Evolutionary conservation across 2,329 filamentous ascomycete genomes (phyloP).

Genomic region (Cordyceps cateniannulata): DNA sequence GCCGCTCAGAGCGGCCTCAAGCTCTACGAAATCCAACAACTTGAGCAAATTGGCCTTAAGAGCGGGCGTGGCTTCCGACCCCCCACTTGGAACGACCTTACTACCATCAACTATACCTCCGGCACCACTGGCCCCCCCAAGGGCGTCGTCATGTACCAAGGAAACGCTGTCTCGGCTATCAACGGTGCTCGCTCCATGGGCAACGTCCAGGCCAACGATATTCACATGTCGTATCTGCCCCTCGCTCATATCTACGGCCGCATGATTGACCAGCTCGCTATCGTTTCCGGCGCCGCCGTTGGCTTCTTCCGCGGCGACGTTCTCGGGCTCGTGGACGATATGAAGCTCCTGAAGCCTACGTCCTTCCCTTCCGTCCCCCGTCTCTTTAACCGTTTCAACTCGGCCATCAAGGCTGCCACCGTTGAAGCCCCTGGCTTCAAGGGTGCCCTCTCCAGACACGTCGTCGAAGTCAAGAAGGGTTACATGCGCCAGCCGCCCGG

Average conservation of each 20-base stretch:
- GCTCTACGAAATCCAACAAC: slow-evolving; percentile 72
- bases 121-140: slow-evolving; percentile 54
- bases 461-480: slow-evolving; percentile 74
- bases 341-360: slow-evolving; percentile 81
- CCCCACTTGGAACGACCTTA: slow-evolving; percentile 68
- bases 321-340: slow-evolving; percentile 76
- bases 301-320: slow-evolving; percentile 98
- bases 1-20: slow-evolving; percentile 68
- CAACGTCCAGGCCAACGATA: slow-evolving; percentile 48
- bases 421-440: slow-evolving; percentile 72
- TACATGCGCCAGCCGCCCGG: slow-evolving; percentile 65
- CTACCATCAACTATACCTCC: slow-evolving; percentile 73
- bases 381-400: slow-evolving; percentile 84
- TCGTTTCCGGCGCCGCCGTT: slow-evolving; percentile 66
- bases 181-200: slow-evolving; percentile 52
- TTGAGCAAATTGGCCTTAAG: slow-evolving; percentile 72
- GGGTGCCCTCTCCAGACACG: slow-evolving; percentile 72
- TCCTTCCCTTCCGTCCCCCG: slow-evolving; percentile 84
- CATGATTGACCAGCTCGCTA: slow-evolving; percentile 69
- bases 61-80: slow-evolving; percentile 65
- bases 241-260: slow-evolving; percentile 93
- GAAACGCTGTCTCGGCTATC: slow-evolving; percentile 71
- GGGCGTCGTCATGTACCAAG: slow-evolving; percentile 58
- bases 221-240: slow-evolving; percentile 80
- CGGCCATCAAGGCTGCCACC: slow-evolving; percentile 72